Evolutionary conservation across 2,329 filamentous ascomycete species (phyloP).

Genomic region (Fusarium lateritium): DNA sequence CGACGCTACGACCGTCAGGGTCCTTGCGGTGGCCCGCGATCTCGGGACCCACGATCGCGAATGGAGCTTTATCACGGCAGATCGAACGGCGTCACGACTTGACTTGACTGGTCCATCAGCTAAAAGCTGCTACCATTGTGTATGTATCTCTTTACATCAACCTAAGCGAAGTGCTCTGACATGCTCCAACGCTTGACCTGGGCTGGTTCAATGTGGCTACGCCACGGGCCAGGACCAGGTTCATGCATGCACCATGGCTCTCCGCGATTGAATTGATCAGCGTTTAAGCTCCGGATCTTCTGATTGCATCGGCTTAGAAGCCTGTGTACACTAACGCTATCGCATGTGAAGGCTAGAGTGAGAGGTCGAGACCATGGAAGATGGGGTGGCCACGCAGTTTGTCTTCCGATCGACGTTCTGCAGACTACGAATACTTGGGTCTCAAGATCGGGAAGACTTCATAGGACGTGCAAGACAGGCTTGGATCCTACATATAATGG

Average conservation of each 20-base stretch:
- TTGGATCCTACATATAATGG: background rate
- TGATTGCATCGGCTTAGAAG: slow-evolving; percentile 12
- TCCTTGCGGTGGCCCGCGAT: slow-evolving; percentile 43
- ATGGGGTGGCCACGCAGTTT: slow-evolving; percentile 9
- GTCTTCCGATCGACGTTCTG: slow-evolving; percentile 23
- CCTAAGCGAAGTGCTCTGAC: too few relatives aligned
- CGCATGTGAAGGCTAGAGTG: slow-evolving; percentile 10
- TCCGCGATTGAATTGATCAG: slow-evolving; percentile 1
- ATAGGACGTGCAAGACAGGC: slow-evolving; percentile 10
- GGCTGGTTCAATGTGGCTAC: background rate
- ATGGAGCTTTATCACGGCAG: slow-evolving; percentile 30
- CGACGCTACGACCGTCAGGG: slow-evolving; percentile 47
- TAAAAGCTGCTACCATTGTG: too few relatives aligned
- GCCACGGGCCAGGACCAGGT: slow-evolving; percentile 21
- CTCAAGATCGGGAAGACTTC: slow-evolving; percentile 28
- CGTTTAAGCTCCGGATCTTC: slow-evolving; percentile 32
- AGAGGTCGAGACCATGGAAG: slow-evolving; percentile 38
- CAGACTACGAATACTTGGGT: slow-evolving; percentile 3
- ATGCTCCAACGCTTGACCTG: too few relatives aligned
- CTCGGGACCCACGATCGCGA: slow-evolving; percentile 43
- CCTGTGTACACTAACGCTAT: background rate
- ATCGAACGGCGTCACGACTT: slow-evolving; percentile 34
- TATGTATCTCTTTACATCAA: too few relatives aligned
- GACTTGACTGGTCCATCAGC: slow-evolving; percentile 12
- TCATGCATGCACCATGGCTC: slow-evolving; percentile 5